phyloP scores from a whole-genome alignment of 805 yeast species.

The Saccharomycopsis sp. region DNA sequence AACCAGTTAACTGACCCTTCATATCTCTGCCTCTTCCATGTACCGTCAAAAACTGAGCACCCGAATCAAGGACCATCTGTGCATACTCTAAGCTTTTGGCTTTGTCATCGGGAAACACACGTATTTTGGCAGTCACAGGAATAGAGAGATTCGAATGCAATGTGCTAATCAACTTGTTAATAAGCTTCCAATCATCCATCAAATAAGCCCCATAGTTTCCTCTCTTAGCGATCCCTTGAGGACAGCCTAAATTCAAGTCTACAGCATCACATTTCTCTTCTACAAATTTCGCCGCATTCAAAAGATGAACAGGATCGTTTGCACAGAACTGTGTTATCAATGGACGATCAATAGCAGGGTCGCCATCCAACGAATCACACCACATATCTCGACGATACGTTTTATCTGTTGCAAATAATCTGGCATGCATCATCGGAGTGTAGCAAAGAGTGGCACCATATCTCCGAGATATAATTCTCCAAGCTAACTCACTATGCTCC shows the following conservation, averaged over 20 bases:
- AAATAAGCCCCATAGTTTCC: constrained; percentile 94
- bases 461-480: constrained; percentile 80
- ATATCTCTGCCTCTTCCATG: constrained; percentile 96
- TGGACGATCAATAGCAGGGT: constrained; percentile 64
- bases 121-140: constrained; percentile 93
- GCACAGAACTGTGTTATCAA: constrained; percentile 94
- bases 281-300: constrained; percentile 75
- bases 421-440: constrained; percentile 96
- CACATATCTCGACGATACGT: constrained; percentile 76
- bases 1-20: constrained; percentile 95
- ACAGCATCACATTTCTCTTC: constrained; percentile 90
- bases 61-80: constrained; percentile 79
- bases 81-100: constrained; percentile 84
- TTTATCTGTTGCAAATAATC: constrained; percentile 76
- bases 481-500: constrained; percentile 91
- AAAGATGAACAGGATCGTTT: constrained; percentile 79
- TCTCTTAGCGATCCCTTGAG: constrained; percentile 93
- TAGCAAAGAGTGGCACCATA: constrained; percentile 93
- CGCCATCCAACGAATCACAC: constrained; percentile 67
- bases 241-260: constrained; percentile 93
- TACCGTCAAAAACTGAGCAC: constrained; percentile 91
- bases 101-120: constrained; percentile 66
- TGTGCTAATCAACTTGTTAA: constrained; percentile 61
- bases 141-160: constrained; percentile 68
- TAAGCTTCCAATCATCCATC: constrained; percentile 94